A percentile compares a stretch with the other conserved stretches of the same genome.
These are phyloP conservation scores for Fusarium coffeatum DNA, from an alignment of 2,329 filamentous ascomycete species.

Conservation along the genomic window DNA sequence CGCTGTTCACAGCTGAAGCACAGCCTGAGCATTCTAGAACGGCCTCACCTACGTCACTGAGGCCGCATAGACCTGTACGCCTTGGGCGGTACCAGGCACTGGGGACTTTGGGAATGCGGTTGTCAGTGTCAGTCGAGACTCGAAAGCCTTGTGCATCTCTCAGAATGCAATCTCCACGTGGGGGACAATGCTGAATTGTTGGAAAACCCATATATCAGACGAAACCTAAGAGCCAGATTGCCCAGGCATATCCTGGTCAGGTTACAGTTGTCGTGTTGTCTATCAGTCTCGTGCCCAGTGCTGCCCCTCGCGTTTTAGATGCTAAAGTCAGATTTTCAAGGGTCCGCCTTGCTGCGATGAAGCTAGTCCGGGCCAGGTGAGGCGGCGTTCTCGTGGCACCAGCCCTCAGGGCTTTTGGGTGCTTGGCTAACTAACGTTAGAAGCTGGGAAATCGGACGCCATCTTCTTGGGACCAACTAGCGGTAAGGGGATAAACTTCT, in stretches of 20 bases:
- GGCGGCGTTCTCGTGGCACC: slow-evolving; percentile 35
- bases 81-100: slow-evolving; percentile 7
- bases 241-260: slow-evolving; percentile 10
- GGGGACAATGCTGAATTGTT: slow-evolving; percentile 21
- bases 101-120: slow-evolving; percentile 11
- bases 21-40: slow-evolving; percentile 45
- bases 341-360: slow-evolving; percentile 35
- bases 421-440: slow-evolving; percentile 18
- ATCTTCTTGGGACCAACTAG: slow-evolving; percentile 40
- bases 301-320: slow-evolving; percentile 32
- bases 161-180: slow-evolving; percentile 6
- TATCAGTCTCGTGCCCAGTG: slow-evolving; percentile 28
- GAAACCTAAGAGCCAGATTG: not conserved
- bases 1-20: slow-evolving; percentile 26
- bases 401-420: slow-evolving; percentile 5
- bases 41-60: slow-evolving; percentile 44
- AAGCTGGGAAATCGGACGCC: slow-evolving; percentile 32
- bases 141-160: slow-evolving; percentile 9
- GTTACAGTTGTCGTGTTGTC: slow-evolving; percentile 16
- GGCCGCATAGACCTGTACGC: slow-evolving; percentile 19
- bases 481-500: slow-evolving; percentile 39
- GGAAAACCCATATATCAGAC: slow-evolving; percentile 9
- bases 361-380: slow-evolving; percentile 26
- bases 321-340: slow-evolving; percentile 26
- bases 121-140: slow-evolving; percentile 1